Percentiles rank a stretch among this genome's conserved stretches.
Evolutionary conservation across 352 stramenopile species (phyloP).

Genomic region (Phytophthora kernoviae): DNA sequence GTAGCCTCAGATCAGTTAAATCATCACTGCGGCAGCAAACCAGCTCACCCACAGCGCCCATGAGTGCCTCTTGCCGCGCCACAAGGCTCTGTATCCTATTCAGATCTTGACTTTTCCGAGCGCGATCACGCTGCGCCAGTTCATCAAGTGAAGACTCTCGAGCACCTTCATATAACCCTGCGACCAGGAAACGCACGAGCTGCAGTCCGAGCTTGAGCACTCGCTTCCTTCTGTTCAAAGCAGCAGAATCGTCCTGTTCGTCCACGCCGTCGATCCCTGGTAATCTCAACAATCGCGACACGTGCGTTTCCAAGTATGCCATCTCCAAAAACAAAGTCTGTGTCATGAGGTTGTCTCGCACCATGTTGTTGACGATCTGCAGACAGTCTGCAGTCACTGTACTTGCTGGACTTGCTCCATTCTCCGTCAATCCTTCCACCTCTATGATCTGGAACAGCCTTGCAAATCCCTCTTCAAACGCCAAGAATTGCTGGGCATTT

Average conservation of each 20-base stretch:
- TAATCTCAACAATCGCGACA: slow-evolving; percentile 53
- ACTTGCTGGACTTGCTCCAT: slow-evolving; percentile 28
- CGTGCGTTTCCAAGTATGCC: slow-evolving; percentile 55
- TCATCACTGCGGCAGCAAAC: slow-evolving; percentile 50
- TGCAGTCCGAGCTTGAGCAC: slow-evolving; percentile 67
- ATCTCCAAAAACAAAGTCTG: slow-evolving; percentile 75
- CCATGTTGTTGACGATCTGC: slow-evolving; percentile 83
- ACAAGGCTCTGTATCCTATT: slow-evolving; percentile 66
- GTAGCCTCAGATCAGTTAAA: slow-evolving; percentile 60
- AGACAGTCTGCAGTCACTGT: slow-evolving; percentile 73
- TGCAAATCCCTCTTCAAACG: slow-evolving; percentile 80
- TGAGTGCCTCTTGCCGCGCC: slow-evolving; percentile 56
- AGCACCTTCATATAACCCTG: slow-evolving; percentile 60
- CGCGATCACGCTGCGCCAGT: slow-evolving; percentile 51
- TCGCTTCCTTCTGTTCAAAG: slow-evolving; percentile 50
- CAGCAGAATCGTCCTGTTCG: slow-evolving; percentile 17
- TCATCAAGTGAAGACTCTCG: slow-evolving; percentile 55
- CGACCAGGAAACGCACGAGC: slow-evolving; percentile 69
- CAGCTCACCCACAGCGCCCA: slow-evolving; percentile 70
- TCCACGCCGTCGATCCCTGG: slow-evolving; percentile 24
- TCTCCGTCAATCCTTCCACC: slow-evolving; percentile 54
- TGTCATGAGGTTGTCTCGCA: slow-evolving; percentile 79
- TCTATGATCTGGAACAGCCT: slow-evolving; percentile 83
- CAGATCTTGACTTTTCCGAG: slow-evolving; percentile 51
- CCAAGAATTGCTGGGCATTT: slow-evolving; percentile 81